Conservation (phyloP, 2,329 filamentous ascomycete genomes). For the Aspergillus pseudoglaucus region DNA sequence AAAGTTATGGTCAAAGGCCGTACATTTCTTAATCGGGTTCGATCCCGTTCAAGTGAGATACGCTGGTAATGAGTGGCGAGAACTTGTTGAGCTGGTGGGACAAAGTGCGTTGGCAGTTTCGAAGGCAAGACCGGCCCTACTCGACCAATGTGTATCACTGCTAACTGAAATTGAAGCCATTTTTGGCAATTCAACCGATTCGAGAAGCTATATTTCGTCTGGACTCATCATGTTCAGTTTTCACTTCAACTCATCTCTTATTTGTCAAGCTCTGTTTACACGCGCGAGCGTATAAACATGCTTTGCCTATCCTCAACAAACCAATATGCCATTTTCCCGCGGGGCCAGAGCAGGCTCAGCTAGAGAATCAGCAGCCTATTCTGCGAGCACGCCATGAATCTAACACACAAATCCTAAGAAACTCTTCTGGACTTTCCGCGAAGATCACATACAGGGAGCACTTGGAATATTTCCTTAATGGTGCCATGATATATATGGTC, state of each 20-base stretch:
- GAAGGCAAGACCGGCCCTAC: slow-evolving; percentile 23
- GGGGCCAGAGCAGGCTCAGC: slow-evolving; percentile 15
- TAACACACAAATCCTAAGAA: slow-evolving; percentile 29
- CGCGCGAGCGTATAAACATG: slow-evolving; percentile 33
- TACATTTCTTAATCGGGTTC: slow-evolving; percentile 50
- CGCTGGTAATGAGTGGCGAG: slow-evolving; percentile 33
- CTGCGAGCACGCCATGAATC: slow-evolving; percentile 27
- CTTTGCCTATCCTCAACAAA: slow-evolving; percentile 35
- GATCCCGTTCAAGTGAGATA: slow-evolving; percentile 41
- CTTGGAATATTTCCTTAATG: slow-evolving; percentile 61
- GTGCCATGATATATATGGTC: slow-evolving; percentile 60
- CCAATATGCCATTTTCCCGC: slow-evolving; percentile 38
- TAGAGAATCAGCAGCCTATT: slow-evolving; percentile 15
- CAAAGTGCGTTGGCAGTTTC: slow-evolving; percentile 24
- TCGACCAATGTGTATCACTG: not conserved
- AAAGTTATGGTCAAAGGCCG: slow-evolving; percentile 45
- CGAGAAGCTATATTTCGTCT: slow-evolving; percentile 40
- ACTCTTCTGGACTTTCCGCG: slow-evolving; percentile 32
- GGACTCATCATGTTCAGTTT: slow-evolving; percentile 35
- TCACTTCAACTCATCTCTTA: slow-evolving; percentile 39
- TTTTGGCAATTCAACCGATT: slow-evolving; percentile 35
- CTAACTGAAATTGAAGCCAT: slow-evolving; percentile 25
- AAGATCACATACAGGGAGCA: slow-evolving; percentile 36
- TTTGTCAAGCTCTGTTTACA: slow-evolving; percentile 38
- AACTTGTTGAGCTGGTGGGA: slow-evolving; percentile 27